Conservation (phyloP, 2,329 filamentous ascomycete genomes). For the Aspergillus flavus region DNA sequence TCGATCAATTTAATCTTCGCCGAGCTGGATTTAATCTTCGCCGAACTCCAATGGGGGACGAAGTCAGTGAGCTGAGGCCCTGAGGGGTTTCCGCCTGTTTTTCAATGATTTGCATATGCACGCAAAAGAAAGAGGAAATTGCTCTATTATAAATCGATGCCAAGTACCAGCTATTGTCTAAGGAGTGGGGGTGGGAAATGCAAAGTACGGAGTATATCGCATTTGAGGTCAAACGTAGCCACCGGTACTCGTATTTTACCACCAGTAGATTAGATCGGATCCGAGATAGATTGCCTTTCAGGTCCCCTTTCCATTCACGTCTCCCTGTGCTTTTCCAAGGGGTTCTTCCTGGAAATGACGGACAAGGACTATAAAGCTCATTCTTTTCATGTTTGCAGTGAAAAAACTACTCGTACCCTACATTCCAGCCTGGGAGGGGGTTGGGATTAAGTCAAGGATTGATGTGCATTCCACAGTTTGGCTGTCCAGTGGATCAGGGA, state of each 20-base stretch:
- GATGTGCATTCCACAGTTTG: not conserved
- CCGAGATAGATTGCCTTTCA: not conserved
- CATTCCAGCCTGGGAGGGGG: not conserved
- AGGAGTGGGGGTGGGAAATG: not conserved
- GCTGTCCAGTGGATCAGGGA: not conserved
- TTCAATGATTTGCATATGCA: not conserved
- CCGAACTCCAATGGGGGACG: not conserved
- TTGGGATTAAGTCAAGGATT: not conserved
- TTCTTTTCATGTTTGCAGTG: not conserved
- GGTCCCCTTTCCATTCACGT: not conserved
- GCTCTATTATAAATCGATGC: constrained; percentile 1
- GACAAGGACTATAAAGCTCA: not conserved
- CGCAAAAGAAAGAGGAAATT: not conserved
- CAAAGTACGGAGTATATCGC: not conserved
- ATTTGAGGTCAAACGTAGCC: not conserved
- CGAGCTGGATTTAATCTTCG: not conserved
- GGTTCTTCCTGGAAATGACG: not conserved
- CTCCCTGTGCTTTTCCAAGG: not conserved
- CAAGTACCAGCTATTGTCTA: not conserved
- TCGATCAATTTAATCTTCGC: not conserved
- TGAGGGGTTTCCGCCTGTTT: not conserved
- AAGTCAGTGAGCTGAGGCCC: not conserved
- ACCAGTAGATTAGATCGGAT: not conserved
- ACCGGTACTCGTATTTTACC: not conserved
- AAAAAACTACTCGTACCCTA: not conserved